A percentile compares a stretch with the other conserved stretches of the same genome.
phyloP scores from a whole-genome alignment of 1,284 basidiomycete species.

The Kwoniella shivajii region DNA sequence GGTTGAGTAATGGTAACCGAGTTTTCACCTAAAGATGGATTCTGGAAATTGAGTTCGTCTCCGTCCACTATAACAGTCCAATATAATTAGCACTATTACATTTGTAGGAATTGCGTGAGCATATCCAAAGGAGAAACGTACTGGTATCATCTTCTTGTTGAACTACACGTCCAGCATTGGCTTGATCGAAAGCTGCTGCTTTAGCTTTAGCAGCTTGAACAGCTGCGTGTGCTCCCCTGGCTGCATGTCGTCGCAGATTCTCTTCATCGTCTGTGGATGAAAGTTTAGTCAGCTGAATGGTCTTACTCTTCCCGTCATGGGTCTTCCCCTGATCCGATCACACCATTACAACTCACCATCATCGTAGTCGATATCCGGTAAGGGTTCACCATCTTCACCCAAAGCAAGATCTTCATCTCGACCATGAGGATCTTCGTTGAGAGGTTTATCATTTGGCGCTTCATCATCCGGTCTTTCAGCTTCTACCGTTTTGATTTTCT shows the following conservation, averaged over 20 bases:
- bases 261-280: slow-evolving; percentile 73
- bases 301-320: not conserved
- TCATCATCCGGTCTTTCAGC: slow-evolving; percentile 62
- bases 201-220: slow-evolving; percentile 77
- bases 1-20: slow-evolving; percentile 87
- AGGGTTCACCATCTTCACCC: slow-evolving; percentile 58
- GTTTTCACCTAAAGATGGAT: slow-evolving; percentile 90
- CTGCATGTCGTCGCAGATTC: slow-evolving; percentile 86
- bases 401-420: slow-evolving; percentile 63
- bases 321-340: too few relatives aligned
- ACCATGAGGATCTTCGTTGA: slow-evolving; percentile 55
- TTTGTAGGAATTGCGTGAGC: not conserved
- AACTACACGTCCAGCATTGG: slow-evolving; percentile 54
- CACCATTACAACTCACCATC: slow-evolving; percentile 64
- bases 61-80: slow-evolving; percentile 64
- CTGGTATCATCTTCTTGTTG: slow-evolving; percentile 58
- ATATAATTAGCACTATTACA: not conserved
- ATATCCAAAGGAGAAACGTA: slow-evolving; percentile 3
- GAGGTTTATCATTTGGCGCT: slow-evolving; percentile 1
- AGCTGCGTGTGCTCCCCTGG: slow-evolving; percentile 86
- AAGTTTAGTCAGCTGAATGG: not conserved
- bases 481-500: slow-evolving; percentile 94
- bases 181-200: slow-evolving; percentile 82
- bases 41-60: slow-evolving; percentile 99
- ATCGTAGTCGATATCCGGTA: slow-evolving; percentile 90